phyloP scores from a whole-genome alignment of 495 filamentous ascomycete genomes.

The Durotheca rogersii region DNA sequence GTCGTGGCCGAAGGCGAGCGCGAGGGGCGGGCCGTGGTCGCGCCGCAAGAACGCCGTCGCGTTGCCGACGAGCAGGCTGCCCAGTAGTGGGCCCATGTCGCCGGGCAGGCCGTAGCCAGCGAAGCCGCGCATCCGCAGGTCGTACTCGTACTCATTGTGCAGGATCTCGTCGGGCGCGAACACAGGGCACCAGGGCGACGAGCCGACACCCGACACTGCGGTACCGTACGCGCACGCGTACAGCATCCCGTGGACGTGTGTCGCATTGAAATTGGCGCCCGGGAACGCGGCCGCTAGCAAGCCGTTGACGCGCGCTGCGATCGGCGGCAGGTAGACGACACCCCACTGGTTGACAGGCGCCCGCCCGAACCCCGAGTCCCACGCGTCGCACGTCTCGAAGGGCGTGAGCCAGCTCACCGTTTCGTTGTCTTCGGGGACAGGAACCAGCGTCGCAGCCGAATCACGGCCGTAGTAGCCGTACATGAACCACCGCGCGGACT shows the following conservation, averaged over 20 bases:
- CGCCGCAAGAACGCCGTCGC: conserved; percentile 9
- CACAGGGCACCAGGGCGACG: conserved; percentile 20
- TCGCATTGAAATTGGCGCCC: conserved; percentile 6
- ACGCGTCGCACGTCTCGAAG: conserved; percentile 12
- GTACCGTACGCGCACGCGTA: conserved; percentile 26
- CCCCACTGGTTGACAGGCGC: not conserved
- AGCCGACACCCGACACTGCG: conserved; percentile 9
- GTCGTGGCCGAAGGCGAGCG: conserved; percentile 21
- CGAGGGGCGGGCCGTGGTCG: conserved; percentile 4
- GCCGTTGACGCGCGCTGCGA: conserved; percentile 12
- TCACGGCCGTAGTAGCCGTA: conserved; percentile 26
- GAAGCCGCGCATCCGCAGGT: conserved; percentile 18
- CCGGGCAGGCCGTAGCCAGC: conserved; percentile 18
- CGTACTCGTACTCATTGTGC: conserved; percentile 19
- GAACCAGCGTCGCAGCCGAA: conserved; percentile 1
- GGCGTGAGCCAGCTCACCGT: conserved; percentile 24
- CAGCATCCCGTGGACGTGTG: conserved; percentile 17
- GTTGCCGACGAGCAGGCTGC: conserved; percentile 17
- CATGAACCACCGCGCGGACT: conserved; percentile 26
- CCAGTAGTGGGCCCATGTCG: conserved; percentile 14
- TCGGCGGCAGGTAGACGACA: conserved; percentile 15
- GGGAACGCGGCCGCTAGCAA: conserved; percentile 11
- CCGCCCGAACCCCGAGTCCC: conserved; percentile 5
- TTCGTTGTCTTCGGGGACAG: conserved; percentile 5
- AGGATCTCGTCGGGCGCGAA: conserved; percentile 15